Evolutionary conservation across 2,329 filamentous ascomycete genomes (phyloP).

Genomic region (Lasiodiplodia hormozganensis): DNA sequence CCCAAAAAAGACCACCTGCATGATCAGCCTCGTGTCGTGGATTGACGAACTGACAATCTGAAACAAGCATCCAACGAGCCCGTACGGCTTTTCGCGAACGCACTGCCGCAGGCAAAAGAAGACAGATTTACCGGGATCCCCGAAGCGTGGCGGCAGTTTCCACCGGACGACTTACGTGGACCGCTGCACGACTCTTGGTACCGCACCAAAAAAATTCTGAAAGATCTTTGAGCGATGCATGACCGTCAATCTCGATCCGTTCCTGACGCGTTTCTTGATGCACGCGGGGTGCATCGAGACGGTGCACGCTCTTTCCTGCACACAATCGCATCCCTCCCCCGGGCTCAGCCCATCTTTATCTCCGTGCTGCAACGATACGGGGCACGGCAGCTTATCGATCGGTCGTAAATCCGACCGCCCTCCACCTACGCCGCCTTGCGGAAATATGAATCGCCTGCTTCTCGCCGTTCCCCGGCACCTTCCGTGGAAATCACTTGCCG

Average conservation of each 20-base stretch:
- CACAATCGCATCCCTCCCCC: background rate
- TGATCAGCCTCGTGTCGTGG: background rate
- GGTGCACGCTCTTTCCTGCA: background rate
- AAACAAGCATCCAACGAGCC: background rate
- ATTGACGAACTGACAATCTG: background rate
- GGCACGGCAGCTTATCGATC: background rate
- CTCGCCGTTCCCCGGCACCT: background rate
- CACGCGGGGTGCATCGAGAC: background rate
- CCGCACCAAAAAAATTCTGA: background rate
- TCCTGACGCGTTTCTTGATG: background rate
- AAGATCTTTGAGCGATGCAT: background rate
- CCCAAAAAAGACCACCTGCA: background rate
- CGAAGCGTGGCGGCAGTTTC: background rate
- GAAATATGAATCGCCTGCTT: background rate
- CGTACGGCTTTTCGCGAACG: background rate
- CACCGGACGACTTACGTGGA: background rate
- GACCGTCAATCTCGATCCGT: background rate
- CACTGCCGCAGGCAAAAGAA: background rate
- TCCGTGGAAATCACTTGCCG: background rate
- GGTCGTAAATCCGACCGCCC: background rate
- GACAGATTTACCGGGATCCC: background rate
- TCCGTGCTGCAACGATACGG: background rate
- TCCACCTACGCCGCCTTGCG: background rate
- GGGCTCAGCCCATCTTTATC: background rate
- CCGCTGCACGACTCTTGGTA: background rate